A percentile compares a stretch with the other conserved stretches of the same genome.
phyloP scores from a whole-genome alignment of 2,329 filamentous ascomycete genomes.

The Calonectria multiphialidica region DNA sequence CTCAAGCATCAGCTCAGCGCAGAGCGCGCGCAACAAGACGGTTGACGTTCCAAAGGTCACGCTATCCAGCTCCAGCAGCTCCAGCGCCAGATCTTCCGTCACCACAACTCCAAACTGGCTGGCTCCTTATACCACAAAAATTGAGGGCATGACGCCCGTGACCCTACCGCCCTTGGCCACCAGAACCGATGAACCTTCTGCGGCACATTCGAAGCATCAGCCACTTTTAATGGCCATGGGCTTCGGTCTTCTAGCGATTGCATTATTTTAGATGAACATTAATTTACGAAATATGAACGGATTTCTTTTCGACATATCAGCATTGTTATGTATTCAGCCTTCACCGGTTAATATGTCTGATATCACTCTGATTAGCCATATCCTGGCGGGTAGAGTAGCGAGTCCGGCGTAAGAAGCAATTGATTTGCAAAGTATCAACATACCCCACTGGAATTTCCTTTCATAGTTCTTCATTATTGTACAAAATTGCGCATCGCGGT shows the following conservation, averaged over 20 bases:
- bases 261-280: background rate
- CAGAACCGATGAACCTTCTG: background rate
- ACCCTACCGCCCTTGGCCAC: background rate
- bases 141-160: background rate
- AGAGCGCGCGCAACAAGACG: constrained; percentile 30
- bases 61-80: background rate
- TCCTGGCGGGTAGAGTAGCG: background rate
- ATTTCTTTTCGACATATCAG: background rate
- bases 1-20: constrained; percentile 28
- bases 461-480: background rate
- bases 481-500: too few relatives aligned
- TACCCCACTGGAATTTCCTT: background rate
- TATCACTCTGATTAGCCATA: background rate
- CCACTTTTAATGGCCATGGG: background rate
- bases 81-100: background rate
- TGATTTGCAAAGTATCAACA: background rate
- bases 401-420: background rate
- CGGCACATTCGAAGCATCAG: background rate
- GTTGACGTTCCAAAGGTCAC: constrained; percentile 14
- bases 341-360: background rate
- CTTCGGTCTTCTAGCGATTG: background rate
- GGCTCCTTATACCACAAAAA: background rate
- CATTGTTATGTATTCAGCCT: background rate
- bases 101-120: background rate
- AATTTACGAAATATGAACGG: background rate